These are phyloP conservation scores for Chrysosporium queenslandicum DNA, from an alignment of 2,329 filamentous ascomycete genomes.

Conservation along the genomic window DNA sequence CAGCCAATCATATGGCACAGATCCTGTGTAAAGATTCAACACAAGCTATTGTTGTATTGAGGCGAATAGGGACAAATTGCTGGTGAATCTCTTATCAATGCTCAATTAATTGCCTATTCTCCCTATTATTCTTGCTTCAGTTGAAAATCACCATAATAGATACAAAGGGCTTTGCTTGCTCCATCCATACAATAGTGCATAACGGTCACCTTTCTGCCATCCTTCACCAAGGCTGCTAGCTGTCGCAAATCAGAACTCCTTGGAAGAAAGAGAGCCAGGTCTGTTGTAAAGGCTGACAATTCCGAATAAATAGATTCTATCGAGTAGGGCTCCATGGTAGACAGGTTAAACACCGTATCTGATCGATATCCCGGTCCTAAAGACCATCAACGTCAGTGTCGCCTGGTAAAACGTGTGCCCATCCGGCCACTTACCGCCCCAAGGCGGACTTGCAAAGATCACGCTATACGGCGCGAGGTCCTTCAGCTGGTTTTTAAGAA, in stretches of 20 bases:
- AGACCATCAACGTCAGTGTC: constrained; percentile 4
- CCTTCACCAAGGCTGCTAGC: constrained; percentile 48
- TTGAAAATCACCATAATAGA: constrained; percentile 47
- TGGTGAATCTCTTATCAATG: no score
- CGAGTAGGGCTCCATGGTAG: constrained; percentile 79
- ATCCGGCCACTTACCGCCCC: constrained; percentile 57
- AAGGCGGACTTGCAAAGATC: constrained; percentile 63
- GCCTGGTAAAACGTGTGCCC: neutral
- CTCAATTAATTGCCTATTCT: neutral
- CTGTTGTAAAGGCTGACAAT: constrained; percentile 44
- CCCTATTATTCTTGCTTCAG: constrained; percentile 17
- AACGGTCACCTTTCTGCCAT: constrained; percentile 54
- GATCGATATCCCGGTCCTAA: constrained; percentile 53
- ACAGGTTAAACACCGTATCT: constrained; percentile 68
- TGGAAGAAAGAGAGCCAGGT: constrained; percentile 70
- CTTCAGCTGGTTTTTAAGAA: constrained; percentile 46
- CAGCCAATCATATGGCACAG: neutral
- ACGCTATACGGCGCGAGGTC: constrained; percentile 44
- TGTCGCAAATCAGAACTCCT: constrained; percentile 74
- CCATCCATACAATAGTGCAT: constrained; percentile 88
- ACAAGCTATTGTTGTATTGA: neutral
- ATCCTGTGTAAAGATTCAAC: no score
- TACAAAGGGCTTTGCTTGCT: constrained; percentile 66
- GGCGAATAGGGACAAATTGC: no score
- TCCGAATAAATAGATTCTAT: constrained; percentile 52